These are phyloP conservation scores for Boletus calvinii DNA, from an alignment of 1,284 basidiomycete genomes.

Conservation along the genomic window DNA sequence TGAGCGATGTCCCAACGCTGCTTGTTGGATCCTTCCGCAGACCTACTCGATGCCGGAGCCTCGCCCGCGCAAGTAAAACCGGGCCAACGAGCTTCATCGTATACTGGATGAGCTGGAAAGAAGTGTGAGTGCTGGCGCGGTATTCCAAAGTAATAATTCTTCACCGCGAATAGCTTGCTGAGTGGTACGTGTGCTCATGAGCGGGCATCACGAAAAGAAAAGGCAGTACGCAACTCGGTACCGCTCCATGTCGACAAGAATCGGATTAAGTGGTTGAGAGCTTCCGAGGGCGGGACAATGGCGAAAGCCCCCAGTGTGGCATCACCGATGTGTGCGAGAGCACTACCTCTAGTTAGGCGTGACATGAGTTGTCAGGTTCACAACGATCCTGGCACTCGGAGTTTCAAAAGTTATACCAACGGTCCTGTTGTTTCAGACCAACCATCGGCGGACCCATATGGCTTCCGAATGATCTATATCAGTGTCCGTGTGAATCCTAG, in stretches of 20 bases:
- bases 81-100: conserved; percentile 66
- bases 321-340: conserved; percentile 53
- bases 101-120: conserved; percentile 64
- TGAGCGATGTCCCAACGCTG: conserved; percentile 48
- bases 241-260: conserved; percentile 79
- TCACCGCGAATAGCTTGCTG: conserved; percentile 77
- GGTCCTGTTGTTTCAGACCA: no score
- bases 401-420: no score
- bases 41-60: conserved; percentile 62
- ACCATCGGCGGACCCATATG: no score
- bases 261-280: conserved; percentile 66
- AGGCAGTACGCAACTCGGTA: conserved; percentile 63
- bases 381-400: no score
- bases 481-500: no score
- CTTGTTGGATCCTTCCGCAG: conserved; percentile 52
- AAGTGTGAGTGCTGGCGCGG: conserved; percentile 1
- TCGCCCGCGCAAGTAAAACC: conserved; percentile 62
- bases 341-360: conserved; percentile 31
- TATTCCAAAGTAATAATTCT: neutral
- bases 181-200: conserved; percentile 15
- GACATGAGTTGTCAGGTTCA: conserved; percentile 36
- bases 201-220: conserved; percentile 14
- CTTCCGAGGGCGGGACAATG: conserved; percentile 55
- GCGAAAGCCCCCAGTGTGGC: conserved; percentile 61
- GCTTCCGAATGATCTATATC: no score